These are phyloP conservation scores for Mimosa bimucronata DNA, from an alignment of 306 rosid species.

Conservation along the genomic window DNA sequence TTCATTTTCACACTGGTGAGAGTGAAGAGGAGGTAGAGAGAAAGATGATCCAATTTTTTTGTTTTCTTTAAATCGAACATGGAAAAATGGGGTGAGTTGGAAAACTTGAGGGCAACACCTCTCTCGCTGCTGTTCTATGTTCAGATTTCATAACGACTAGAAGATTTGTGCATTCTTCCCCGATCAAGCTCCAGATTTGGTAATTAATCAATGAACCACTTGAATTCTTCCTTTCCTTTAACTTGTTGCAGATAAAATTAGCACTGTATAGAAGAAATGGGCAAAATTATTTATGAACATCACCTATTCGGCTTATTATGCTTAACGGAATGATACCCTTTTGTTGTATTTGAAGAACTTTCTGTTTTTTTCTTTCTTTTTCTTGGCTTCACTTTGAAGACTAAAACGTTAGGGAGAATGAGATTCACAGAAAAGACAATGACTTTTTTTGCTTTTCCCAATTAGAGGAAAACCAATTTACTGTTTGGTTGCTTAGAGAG, in stretches of 20 bases:
- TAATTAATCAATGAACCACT: slow-evolving; percentile 21
- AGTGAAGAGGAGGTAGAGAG: no score
- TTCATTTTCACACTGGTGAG: no score
- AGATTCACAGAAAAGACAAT: neutral
- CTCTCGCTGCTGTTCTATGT: no score
- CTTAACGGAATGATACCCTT: neutral
- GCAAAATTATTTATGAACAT: neutral
- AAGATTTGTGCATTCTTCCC: no score
- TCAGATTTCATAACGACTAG: no score
- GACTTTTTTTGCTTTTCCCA: neutral
- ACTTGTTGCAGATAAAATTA: slow-evolving; percentile 11
- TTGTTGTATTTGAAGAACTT: neutral
- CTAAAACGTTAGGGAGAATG: neutral
- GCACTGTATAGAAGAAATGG: neutral
- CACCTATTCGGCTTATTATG: neutral
- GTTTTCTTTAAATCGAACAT: no score
- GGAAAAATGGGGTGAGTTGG: no score
- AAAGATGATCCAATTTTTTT: no score
- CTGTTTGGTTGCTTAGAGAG: neutral
- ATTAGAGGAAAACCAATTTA: neutral
- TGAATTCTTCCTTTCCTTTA: neutral
- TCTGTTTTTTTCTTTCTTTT: no score
- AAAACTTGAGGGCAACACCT: no score
- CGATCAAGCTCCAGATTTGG: slow-evolving; percentile 93
- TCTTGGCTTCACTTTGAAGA: neutral